Base-by-base conservation (phyloP, 78 protist genomes). In the Isochrysis galbana region DNA sequence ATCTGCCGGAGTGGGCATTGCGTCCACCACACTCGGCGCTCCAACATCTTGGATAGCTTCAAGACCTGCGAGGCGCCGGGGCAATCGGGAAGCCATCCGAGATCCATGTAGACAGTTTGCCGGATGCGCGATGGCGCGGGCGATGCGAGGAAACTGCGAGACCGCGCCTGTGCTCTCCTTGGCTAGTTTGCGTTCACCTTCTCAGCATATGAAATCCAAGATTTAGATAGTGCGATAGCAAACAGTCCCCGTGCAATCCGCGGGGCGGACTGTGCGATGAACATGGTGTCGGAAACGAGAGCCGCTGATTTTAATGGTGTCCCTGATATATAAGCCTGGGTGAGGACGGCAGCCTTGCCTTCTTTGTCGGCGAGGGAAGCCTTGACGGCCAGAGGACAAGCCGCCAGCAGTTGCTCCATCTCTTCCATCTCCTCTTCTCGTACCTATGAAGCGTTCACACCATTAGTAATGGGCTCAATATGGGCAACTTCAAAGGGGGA, bases 181-280 rank as follows among this genome's bases (percentile, higher is more conserved):
- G n/a, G n/a, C n/a, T n/a, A n/a, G n/a, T n/a, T n/a, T n/a, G n/a
- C n/a, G 96, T n/a, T n/a, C 17, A 96, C 94, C 72, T 34, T 78
- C 46, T 77, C 80, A 5, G 97, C 94, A 29, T 95, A 92, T 25
- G 94, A 44, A 67, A 94, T 54, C 97, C 95, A 96, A 11, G 96
- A 96, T 36, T 74, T 11, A 42, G 91, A 41, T 83, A 97, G 45
- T 51, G 94, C 93, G 10, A 99, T 97, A 91, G 98, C 99, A 90
- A 98, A 99, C 61, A 98, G 95, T 25, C 97, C 99, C 29, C 99
- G 96, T 47, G 96, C 34, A 32, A 99, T 90, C 22, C 91, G 51
- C 11, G 47, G 34, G 32, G 91, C 91, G 29, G 42, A n/a, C 91
- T 89, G 91, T 21, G 54, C 80, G 55, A 89, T 61, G 82, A 46